Base-by-base conservation (phyloP, 202 grass and related monocot genomes). In the Bolboschoenoplectus hybrid region DNA sequence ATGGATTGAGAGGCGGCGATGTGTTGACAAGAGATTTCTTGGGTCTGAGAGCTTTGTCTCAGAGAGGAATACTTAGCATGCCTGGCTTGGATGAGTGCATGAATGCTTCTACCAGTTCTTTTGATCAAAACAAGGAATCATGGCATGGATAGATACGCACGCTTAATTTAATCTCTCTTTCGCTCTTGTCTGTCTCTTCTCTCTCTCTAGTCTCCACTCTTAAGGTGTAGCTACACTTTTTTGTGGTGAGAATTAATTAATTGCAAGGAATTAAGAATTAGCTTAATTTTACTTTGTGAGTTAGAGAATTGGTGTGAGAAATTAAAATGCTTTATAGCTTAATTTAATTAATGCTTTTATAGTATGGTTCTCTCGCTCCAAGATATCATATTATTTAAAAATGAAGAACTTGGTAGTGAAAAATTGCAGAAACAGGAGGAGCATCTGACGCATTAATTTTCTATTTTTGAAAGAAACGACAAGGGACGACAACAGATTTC, bases 1-100 rank as follows among this genome's bases (percentile, higher is more conserved):
- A 68, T 40, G 85, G 16, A 1, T 81, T 85, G 1, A 90, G 69
- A 0, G 71, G 85, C 2, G 67, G 66, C 49, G 91, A 94, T 51
- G 89, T 88, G 81, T 84, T 95, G 87, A 98, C 95, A 47, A 92
- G 91, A 89, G 95, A 98, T 83, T 98, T 98, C 85, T 84, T 98
- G 8, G 93, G 95, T 0, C 89, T 95, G 11, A 92, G 93, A 66
- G 81, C 95, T n/a, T 88, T 95, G 84, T 98, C 90, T 63, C 95
- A 91, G 87, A 82, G 87, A 72, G 95, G 90, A 81, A 87, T 98
- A 56, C 88, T 98, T 60, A 83, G 81, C 85, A 88, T 98, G 43
- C 83, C 91, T 10, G 89, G 91, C 58, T 92, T 95, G n/a, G 91
- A 97, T 80, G 87, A 89, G 49, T 92, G 90, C 87, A 91, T 97